Base-by-base conservation (phyloP, 305 asterid genomes). In the Plantago coronopus region DNA sequence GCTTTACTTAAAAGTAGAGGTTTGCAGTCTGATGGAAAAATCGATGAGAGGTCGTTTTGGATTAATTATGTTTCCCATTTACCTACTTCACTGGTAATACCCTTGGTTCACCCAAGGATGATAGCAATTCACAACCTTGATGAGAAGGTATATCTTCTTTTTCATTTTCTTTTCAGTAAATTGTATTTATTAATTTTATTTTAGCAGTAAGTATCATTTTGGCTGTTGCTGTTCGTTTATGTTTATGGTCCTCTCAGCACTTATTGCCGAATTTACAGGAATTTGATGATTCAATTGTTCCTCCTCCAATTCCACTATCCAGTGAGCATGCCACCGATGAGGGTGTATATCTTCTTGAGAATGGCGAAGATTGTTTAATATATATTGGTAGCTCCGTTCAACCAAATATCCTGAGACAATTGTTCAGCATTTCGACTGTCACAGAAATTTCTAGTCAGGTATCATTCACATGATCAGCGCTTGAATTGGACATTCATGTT, bases 21-120 rank as follows among this genome's bases (percentile, higher is more conserved):
- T 71, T 76, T 90, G 70, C 79, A 83, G 68, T 68, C 86, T 44
- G 95, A 87, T 72, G 93, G 86, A 34, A 87, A 87, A 65, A 68
- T 87, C 40, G 97, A 90, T 68, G 89, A 84, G 65, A 85, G 89
- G 72, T 87, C 96, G 69, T 84, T 72, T 69, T 90, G 97, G 97
- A 85, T 85, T 68, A 87, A 73, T 79, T 74, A 83, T 60, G 91
- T 85, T 69, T 80, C 87, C 57, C 79, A 84, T 51, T 81, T 90
- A 71, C 81, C 95, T 50, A 73, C 89, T 63, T 84, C 93, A 56
- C 72, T 76, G 73, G 86, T 83, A 58, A 79, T 87, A 69, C 86
- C 95, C 18, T 80, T 83, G 63, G 95, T 90, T 50, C 87, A 85
- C 72, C 97, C 97, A 58, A 82, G 97, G 73, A 79, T 90, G 86